Evolutionary conservation across 2,329 filamentous ascomycete genomes (phyloP).

Genomic region (Apiospora koreana): DNA sequence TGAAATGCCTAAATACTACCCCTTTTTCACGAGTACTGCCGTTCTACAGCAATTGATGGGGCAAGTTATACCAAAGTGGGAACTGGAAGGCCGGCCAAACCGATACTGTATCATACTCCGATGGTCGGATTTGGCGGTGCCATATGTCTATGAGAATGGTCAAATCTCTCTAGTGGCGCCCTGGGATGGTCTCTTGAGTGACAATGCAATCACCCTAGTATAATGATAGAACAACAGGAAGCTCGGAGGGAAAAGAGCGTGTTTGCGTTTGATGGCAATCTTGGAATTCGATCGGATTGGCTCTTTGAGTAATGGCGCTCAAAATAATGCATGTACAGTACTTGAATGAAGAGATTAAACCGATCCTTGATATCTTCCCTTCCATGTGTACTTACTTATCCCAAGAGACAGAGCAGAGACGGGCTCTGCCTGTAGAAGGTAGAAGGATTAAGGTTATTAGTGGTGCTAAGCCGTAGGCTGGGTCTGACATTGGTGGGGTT

Average conservation of each 20-base stretch:
- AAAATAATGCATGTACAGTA: too few species aligned
- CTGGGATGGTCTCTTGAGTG: not conserved
- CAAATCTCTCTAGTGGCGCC: not conserved
- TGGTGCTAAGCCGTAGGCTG: not conserved
- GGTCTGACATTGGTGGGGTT: not conserved
- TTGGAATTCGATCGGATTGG: too few species aligned
- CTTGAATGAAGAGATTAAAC: too few species aligned
- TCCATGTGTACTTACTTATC: too few species aligned
- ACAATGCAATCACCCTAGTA: not conserved
- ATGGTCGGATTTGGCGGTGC: not conserved
- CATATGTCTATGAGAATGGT: not conserved
- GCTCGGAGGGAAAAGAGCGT: too few species aligned
- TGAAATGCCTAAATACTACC: not conserved
- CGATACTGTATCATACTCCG: not conserved
- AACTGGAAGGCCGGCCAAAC: not conserved
- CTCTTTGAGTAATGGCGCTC: too few species aligned
- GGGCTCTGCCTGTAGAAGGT: too few species aligned
- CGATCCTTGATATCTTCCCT: too few species aligned
- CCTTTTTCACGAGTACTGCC: not conserved
- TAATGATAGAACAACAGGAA: not conserved
- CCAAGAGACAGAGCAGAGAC: too few species aligned
- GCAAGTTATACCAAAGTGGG: not conserved
- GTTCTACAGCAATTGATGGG: too few species aligned
- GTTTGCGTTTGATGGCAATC: too few species aligned
- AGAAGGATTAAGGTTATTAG: slow-evolving; percentile 2